Percentiles rank a stretch among this genome's conserved stretches.
Evolutionary conservation across 805 yeast genomes (phyloP).

Genomic region (Barnettozyma vustinii): DNA sequence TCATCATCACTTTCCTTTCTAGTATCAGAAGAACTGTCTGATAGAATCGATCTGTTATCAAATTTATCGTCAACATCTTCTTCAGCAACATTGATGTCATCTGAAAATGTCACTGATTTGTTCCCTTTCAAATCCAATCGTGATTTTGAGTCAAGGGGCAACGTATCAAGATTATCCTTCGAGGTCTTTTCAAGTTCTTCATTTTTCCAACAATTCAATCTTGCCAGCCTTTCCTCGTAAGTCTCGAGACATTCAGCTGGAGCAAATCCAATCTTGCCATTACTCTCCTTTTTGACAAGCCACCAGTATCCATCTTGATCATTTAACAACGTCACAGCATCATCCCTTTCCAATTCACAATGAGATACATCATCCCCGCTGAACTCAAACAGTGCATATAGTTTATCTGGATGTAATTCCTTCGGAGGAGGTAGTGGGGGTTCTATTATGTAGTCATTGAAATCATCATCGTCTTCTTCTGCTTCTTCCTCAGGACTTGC

Average conservation of each 20-base stretch:
- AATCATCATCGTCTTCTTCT: constrained; percentile 29
- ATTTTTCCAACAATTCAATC: constrained; percentile 88
- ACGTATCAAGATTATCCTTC: constrained; percentile 10
- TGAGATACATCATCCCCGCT: constrained; percentile 92
- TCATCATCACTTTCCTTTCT: background rate
- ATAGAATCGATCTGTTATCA: background rate
- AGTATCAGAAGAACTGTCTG: background rate
- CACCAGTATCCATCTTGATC: constrained; percentile 97
- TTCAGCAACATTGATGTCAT: constrained; percentile 12
- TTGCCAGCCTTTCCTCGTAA: constrained; percentile 83
- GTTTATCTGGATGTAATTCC: constrained; percentile 74
- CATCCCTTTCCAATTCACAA: constrained; percentile 72
- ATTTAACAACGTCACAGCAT: constrained; percentile 73
- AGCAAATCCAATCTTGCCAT: constrained; percentile 82
- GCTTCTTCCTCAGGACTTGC: background rate
- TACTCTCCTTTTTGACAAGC: constrained; percentile 60
- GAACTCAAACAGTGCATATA: constrained; percentile 85
- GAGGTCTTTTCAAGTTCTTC: constrained; percentile 43
- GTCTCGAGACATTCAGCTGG: constrained; percentile 96
- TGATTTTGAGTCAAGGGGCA: constrained; percentile 2
- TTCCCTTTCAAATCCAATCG: constrained; percentile 6
- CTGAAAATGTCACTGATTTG: constrained; percentile 22
- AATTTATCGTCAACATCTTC: constrained; percentile 11
- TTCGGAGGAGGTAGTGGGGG: constrained; percentile 56
- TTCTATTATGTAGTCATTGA: constrained; percentile 34